Conservation (phyloP, 1,139 yeast species). For the Diutina siamensis region DNA sequence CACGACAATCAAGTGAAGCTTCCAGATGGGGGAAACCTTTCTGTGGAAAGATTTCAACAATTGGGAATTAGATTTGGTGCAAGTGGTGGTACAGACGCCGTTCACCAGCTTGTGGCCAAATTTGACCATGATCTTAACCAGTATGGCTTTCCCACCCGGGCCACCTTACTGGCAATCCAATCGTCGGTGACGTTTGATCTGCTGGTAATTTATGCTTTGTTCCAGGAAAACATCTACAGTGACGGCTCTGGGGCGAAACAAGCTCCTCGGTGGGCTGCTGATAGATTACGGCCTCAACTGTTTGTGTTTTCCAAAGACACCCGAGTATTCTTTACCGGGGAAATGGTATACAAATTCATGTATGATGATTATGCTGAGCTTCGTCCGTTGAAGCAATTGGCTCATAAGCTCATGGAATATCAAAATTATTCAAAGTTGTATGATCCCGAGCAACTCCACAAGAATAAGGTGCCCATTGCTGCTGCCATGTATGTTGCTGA, state of each 20-base stretch:
- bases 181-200: conserved; percentile 34
- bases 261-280: conserved; percentile 38
- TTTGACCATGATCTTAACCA: conserved; percentile 25
- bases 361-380: conserved; percentile 36
- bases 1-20: conserved; percentile 16
- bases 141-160: conserved; percentile 24
- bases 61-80: conserved; percentile 41
- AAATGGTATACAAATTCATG: conserved; percentile 44
- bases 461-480: conserved; percentile 32
- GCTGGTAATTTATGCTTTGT: conserved; percentile 39
- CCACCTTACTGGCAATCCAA: conserved; percentile 21
- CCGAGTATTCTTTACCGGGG: conserved; percentile 41
- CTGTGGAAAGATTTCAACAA: conserved; percentile 42
- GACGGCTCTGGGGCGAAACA: conserved; percentile 19
- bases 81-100: conserved; percentile 34
- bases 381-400: conserved; percentile 27
- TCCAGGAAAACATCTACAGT: conserved; percentile 47
- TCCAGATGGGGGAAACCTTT: conserved; percentile 40
- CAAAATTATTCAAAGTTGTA: conserved; percentile 33
- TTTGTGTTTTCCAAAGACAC: conserved; percentile 14
- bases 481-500: conserved; percentile 41
- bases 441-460: conserved; percentile 19
- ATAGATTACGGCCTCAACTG: conserved; percentile 18
- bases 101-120: conserved; percentile 32
- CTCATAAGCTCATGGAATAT: conserved; percentile 29